Percentiles rank a stretch among this genome's conserved stretches.
These are phyloP conservation scores for Polyplosphaeria fusca DNA, from an alignment of 495 filamentous ascomycete species.

Conservation along the genomic window DNA sequence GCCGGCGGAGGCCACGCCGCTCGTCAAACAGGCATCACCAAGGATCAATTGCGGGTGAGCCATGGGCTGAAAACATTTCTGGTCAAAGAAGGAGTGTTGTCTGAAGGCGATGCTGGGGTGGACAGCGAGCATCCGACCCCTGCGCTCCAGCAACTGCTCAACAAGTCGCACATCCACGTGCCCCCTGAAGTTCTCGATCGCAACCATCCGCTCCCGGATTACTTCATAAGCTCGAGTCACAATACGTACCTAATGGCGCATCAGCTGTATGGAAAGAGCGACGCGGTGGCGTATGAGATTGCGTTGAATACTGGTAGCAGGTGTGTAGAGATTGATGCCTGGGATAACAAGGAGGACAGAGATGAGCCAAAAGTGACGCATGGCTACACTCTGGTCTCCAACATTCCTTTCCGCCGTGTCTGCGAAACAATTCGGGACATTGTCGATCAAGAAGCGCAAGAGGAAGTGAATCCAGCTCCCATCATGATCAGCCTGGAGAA, in stretches of 20 bases:
- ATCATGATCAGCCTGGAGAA: slow-evolving; percentile 56
- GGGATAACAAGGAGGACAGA: slow-evolving; percentile 49
- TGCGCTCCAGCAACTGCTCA: slow-evolving; percentile 42
- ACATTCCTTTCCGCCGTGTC: slow-evolving; percentile 53
- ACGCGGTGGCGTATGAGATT: slow-evolving; percentile 47
- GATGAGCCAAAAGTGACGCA: slow-evolving; percentile 57
- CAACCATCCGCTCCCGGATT: slow-evolving; percentile 51
- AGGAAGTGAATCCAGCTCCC: slow-evolving; percentile 42
- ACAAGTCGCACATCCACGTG: slow-evolving; percentile 47
- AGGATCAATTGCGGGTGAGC: slow-evolving; percentile 48
- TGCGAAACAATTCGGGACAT: slow-evolving; percentile 53
- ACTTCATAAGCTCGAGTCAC: slow-evolving; percentile 52
- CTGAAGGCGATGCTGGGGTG: slow-evolving; percentile 37
- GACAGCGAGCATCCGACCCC: slow-evolving; percentile 37
- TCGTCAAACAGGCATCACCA: slow-evolving; percentile 41
- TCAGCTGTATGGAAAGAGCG: slow-evolving; percentile 52
- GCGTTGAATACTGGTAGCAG: slow-evolving; percentile 50
- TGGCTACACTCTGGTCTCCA: slow-evolving; percentile 53
- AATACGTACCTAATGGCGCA: slow-evolving; percentile 56
- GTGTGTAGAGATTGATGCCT: slow-evolving; percentile 59
- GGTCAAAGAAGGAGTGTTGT: slow-evolving; percentile 40
- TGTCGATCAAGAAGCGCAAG: slow-evolving; percentile 45
- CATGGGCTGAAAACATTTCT: slow-evolving; percentile 48
- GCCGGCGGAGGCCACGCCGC: slow-evolving; percentile 51
- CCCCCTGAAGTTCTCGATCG: slow-evolving; percentile 45